These are phyloP conservation scores for Cryptococcus sp. DNA, from an alignment of 1,284 basidiomycete species.

Conservation along the genomic window DNA sequence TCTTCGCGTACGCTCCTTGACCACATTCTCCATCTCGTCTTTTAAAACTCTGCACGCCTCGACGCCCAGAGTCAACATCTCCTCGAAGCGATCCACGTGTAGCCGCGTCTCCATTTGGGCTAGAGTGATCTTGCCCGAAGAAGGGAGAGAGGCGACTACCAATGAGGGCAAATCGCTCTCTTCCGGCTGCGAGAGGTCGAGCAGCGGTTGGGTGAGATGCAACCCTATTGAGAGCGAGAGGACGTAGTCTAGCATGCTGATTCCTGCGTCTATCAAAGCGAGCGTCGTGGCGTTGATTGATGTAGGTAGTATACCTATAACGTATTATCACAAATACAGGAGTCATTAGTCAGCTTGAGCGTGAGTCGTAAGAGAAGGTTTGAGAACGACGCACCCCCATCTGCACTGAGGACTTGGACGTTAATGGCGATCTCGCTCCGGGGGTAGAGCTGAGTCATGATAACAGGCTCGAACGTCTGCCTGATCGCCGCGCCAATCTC, in stretches of 20 bases:
- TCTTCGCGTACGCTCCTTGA: constrained; percentile 65
- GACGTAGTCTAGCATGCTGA: constrained; percentile 88
- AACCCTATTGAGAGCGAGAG: constrained; percentile 81
- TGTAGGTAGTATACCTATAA: constrained; percentile 75
- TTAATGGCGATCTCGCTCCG: constrained; percentile 92
- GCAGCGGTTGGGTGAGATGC: constrained; percentile 66
- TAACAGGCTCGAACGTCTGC: constrained; percentile 92
- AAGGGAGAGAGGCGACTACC: constrained; percentile 84
- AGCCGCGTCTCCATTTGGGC: constrained; percentile 93
- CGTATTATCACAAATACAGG: background rate
- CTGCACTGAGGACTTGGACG: constrained; percentile 88
- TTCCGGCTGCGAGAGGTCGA: constrained; percentile 85
- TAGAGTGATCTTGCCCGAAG: constrained; percentile 77
- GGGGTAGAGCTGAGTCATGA: constrained; percentile 87
- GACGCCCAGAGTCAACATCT: constrained; percentile 76
- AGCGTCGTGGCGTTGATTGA: constrained; percentile 94
- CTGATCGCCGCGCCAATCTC: constrained; percentile 86
- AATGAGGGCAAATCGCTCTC: constrained; percentile 86
- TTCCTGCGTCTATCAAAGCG: constrained; percentile 85
- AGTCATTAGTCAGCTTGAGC: constrained; percentile 1
- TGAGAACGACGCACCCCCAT: constrained; percentile 62
- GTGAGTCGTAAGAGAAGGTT: background rate
- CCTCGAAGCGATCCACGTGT: constrained; percentile 88
- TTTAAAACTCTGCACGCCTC: constrained; percentile 79
- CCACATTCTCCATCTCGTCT: constrained; percentile 76